Evolutionary conservation across 768 basidiomycete species (phyloP).

Genomic region (Suillus paluster): DNA sequence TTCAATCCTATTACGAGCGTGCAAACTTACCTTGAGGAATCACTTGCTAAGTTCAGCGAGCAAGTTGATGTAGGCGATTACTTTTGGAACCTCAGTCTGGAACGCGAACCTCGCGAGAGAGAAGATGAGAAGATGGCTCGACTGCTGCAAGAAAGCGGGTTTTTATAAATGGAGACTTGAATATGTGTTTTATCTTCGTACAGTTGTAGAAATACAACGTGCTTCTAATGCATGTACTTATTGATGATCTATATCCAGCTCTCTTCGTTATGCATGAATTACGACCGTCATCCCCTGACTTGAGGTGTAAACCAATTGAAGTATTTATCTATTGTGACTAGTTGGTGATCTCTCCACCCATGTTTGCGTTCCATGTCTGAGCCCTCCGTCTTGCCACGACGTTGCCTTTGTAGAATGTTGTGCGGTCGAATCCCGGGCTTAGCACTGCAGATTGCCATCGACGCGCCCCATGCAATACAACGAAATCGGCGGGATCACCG

Average conservation of each 20-base stretch:
- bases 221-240: background rate
- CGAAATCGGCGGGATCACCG: conserved; percentile 59
- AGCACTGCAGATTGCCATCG: conserved; percentile 52
- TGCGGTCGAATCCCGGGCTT: conserved; percentile 42
- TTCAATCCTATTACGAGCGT: conserved; percentile 70
- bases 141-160: conserved; percentile 85
- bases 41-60: conserved; percentile 71
- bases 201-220: background rate
- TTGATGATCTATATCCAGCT: background rate
- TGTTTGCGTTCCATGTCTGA: conserved; percentile 18
- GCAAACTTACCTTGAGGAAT: conserved; percentile 77
- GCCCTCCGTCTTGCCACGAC: conserved; percentile 22
- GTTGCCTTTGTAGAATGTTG: conserved; percentile 21
- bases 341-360: background rate
- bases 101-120: conserved; percentile 90
- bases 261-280: background rate
- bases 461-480: conserved; percentile 55
- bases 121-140: conserved; percentile 98
- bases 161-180: conserved; percentile 51
- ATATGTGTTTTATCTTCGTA: background rate
- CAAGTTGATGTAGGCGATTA: conserved; percentile 71
- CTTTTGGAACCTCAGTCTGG: conserved; percentile 86
- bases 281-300: background rate
- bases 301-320: background rate
- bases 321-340: background rate